Percentiles rank a stretch among this genome's conserved stretches.
Conservation (phyloP, 768 basidiomycete genomes). For the Mycena polygramma region DNA sequence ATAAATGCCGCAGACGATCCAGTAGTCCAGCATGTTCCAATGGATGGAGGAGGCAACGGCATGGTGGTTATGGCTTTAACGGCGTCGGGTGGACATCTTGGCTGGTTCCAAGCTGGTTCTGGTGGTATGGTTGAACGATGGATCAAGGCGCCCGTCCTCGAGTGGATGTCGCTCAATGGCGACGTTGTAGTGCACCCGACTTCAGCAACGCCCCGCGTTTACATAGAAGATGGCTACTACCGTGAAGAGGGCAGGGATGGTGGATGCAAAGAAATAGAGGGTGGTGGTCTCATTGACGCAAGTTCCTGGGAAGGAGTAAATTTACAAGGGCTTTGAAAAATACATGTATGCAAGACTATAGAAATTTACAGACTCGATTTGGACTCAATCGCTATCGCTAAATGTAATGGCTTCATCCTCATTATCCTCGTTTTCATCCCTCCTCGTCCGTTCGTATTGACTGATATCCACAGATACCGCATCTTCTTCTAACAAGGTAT, state of each 20-base stretch:
- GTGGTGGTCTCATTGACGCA: conserved; percentile 66
- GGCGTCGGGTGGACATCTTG: conserved; percentile 79
- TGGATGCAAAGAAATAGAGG: conserved; percentile 70
- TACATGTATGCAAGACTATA: conserved; percentile 25
- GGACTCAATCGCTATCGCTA: conserved; percentile 86
- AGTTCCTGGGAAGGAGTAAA: conserved; percentile 67
- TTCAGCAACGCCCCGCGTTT: conserved; percentile 49
- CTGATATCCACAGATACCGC: conserved; percentile 89
- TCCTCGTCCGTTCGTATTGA: conserved; percentile 82
- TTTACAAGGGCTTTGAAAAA: conserved; percentile 68
- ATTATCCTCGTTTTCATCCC: conserved; percentile 74
- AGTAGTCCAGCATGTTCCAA: conserved; percentile 73
- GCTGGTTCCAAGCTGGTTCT: conserved; percentile 78
- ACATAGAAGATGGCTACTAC: conserved; percentile 68
- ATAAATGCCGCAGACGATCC: conserved; percentile 86
- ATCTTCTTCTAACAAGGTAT: conserved; percentile 86
- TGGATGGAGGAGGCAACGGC: conserved; percentile 64
- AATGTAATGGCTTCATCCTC: conserved; percentile 77
- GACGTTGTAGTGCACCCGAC: conserved; percentile 61
- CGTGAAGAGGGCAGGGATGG: conserved; percentile 68
- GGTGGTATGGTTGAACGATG: conserved; percentile 64
- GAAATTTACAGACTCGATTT: background rate
- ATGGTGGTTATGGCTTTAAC: conserved; percentile 75
- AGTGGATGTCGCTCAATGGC: conserved; percentile 75
- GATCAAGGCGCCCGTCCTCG: conserved; percentile 78